Percentiles rank a stretch among this genome's conserved stretches.
phyloP scores from a whole-genome alignment of 768 basidiomycete species.

The Leccinum uliginosum region DNA sequence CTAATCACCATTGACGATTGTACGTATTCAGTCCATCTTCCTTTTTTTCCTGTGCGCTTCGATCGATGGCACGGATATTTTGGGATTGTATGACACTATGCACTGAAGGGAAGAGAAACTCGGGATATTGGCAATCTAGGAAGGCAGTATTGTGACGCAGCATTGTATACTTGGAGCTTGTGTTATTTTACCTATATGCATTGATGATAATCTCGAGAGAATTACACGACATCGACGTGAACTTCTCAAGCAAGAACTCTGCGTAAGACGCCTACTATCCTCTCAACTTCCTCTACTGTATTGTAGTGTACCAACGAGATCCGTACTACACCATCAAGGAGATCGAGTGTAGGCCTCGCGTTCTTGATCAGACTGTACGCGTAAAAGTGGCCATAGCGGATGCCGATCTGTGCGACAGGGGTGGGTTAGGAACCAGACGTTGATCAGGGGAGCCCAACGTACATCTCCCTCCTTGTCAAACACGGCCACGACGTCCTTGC shows the following conservation, averaged over 20 bases:
- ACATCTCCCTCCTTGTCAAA: conserved; percentile 66
- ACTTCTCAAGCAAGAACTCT: conserved; percentile 37
- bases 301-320: conserved; percentile 80
- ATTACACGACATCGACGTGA: neutral
- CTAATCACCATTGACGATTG: too few relatives aligned
- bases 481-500: conserved; percentile 56
- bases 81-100: too few relatives aligned
- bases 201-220: neutral
- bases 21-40: too few relatives aligned
- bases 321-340: conserved; percentile 64
- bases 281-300: conserved; percentile 64
- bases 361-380: conserved; percentile 58
- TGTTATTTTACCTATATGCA: too few relatives aligned
- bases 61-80: too few relatives aligned
- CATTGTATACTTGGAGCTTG: too few relatives aligned
- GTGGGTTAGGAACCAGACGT: neutral
- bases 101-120: too few relatives aligned
- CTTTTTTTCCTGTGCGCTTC: too few relatives aligned
- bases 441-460: conserved; percentile 24
- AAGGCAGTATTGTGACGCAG: too few relatives aligned
- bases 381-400: conserved; percentile 77
- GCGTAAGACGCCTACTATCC: conserved; percentile 52
- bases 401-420: conserved; percentile 51
- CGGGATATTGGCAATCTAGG: too few relatives aligned
- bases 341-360: conserved; percentile 53